Evolutionary conservation across 495 filamentous ascomycete species (phyloP), one percentile per base, ranked within the genome.

Genomic region (Podospora pseudopauciseta): DNA sequence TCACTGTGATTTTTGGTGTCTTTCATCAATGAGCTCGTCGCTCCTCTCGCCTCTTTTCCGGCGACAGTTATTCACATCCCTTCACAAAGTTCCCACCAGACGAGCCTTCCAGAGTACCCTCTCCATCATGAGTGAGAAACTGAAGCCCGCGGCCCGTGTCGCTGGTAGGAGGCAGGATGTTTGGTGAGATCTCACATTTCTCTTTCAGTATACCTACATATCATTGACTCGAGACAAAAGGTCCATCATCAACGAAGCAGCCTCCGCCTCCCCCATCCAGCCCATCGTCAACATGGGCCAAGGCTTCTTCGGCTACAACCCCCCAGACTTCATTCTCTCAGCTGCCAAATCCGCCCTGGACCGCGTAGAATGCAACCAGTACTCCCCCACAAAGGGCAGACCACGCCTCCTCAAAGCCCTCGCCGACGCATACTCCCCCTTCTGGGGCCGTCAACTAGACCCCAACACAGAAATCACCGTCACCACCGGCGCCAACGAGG

Each of bases 271-370:
- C 11, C 92, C 94, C 7, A 88, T 90, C 60, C 92, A 96, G 75
- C 92, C 93, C 67, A 94, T 97, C 72, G 88, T 96, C 69, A 97
- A 96, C 79, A 93, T 97, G 89, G 93, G 93, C 63, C 93, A 97
- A 80, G 93, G 93, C n/a, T 96, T 96, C 84, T 96, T 95, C 79
- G 95, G 95, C 32, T 99, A 99, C 77, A 99, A 99, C 74, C 95
- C 95, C 57, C 95, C 95, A 1, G 78, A 88, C 16, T 99, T 97
- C 77, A 93, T 97, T 64, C 82, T 96, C 65, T 86, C 97, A 71
- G 95, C 95, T 27, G 95, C 95, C 60, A 97, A 96, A 78, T 82
- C 88, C 20, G 93, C 93, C 53, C 84, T 99, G 26, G 88, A 97
- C 75, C 85, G 87, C n/a, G 95, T 99, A 5, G 95, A 98, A 63